Base-by-base conservation (phyloP, 2,329 filamentous ascomycete genomes). In the Colletotrichum magnum region DNA sequence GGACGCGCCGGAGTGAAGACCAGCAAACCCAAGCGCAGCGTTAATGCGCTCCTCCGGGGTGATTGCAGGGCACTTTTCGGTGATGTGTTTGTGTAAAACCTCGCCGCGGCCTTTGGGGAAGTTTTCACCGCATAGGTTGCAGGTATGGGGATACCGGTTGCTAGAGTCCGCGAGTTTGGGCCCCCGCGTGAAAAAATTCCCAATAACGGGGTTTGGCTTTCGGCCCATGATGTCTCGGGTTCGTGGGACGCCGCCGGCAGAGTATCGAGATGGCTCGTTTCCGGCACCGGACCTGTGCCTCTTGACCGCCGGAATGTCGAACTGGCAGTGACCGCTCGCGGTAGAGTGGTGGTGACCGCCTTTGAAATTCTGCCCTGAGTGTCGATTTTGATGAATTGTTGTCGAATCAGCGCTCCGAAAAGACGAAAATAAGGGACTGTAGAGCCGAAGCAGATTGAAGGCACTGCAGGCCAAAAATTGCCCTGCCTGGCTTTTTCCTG, bases 41-140 rank as follows among this genome's bases (percentile, higher is more conserved):
- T 92, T 90, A 82, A 94, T 90, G 62, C 93, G 90, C 77, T 96
- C 93, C 67, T 88, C 86, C 71, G 92, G 85, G 71, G 90, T 89
- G 60, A 97, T 91, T 62, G 92, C 92, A 48, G 93, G 93, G 78
- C 95, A 98, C 84, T 93, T 94, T 79, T 95, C 96, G 61, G 93
- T 91, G 64, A 97, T 87, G 77, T 98, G 95, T 71, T 87, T 91
- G 51, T 90, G 92, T 70, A 98, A 82, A 75, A 90, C 93, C 77
- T 98, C 95, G 76, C 94, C 92, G 71, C 95, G 90, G 70, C 95
- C 95, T 78, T 97, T 97, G 72, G 94, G 93, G 72, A 97, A 97
- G 79, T 93, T 92, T 81, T 96, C 93, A 73, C 94, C 94, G 79
- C 94, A 97, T 73, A 90, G 87, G 80, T 93, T 95, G 88, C 94